phyloP scores from a whole-genome alignment of 2,329 filamentous ascomycete genomes.

The Alternaria sp. region DNA sequence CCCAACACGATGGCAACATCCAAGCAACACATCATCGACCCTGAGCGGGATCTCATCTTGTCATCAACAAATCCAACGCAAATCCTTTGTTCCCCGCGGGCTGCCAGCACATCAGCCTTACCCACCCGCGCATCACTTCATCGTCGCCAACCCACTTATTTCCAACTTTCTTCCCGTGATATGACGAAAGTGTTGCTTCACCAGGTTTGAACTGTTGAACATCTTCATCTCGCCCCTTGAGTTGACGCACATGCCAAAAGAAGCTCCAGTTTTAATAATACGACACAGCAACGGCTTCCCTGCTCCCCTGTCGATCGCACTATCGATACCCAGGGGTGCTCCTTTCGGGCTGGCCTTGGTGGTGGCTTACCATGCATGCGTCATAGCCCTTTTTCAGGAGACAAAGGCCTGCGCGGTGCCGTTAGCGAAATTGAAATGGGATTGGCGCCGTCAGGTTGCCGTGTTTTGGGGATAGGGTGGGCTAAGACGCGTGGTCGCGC shows the following conservation, averaged over 20 bases:
- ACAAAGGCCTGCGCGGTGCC: slow-evolving; percentile 1
- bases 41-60: slow-evolving; percentile 1
- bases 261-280: slow-evolving; percentile 2
- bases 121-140: neutral
- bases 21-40: slow-evolving; percentile 5
- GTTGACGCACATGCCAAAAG: slow-evolving; percentile 8
- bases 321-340: slow-evolving; percentile 18
- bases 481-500: slow-evolving; percentile 7
- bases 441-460: neutral
- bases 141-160: neutral
- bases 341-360: neutral
- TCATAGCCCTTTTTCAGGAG: slow-evolving; percentile 9
- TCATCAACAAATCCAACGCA: neutral
- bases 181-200: neutral
- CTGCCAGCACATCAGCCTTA: slow-evolving; percentile 2
- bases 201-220: slow-evolving; percentile 6
- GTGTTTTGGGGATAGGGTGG: slow-evolving; percentile 1
- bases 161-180: neutral
- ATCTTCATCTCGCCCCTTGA: slow-evolving; percentile 19
- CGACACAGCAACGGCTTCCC: slow-evolving; percentile 7
- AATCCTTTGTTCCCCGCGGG: neutral
- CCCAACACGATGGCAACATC: neutral
- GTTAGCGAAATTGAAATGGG: slow-evolving; percentile 4
- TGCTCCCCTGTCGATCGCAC: slow-evolving; percentile 34
- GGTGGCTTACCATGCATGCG: slow-evolving; percentile 1